Percentiles rank a stretch among this genome's conserved stretches.
Evolutionary conservation across 495 filamentous ascomycete species (phyloP).

Genomic region (Physcia stellaris): DNA sequence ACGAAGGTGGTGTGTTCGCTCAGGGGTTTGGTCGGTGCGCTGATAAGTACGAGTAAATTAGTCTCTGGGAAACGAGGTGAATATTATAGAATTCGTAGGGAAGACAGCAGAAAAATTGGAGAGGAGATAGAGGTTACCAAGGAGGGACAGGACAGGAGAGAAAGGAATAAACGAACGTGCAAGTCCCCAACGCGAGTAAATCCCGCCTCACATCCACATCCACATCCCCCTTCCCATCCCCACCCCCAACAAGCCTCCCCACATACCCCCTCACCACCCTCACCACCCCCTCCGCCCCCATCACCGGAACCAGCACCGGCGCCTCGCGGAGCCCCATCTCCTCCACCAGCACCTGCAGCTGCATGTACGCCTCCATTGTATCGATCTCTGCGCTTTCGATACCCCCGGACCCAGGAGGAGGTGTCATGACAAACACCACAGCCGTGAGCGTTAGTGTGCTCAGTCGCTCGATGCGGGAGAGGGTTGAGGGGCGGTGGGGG

Average conservation of each 20-base stretch:
- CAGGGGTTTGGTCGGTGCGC: constrained; percentile 15
- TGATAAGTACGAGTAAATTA: constrained; percentile 27
- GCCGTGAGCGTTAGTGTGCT: constrained; percentile 26
- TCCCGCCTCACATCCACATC: constrained; percentile 5
- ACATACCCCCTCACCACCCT: too few species aligned
- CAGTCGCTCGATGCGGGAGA: constrained; percentile 35
- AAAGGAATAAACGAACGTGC: constrained; percentile 8
- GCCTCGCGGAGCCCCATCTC: too few species aligned
- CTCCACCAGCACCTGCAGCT: constrained; percentile 24
- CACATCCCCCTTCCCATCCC: too few species aligned
- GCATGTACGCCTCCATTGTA: constrained; percentile 16
- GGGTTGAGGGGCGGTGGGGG: constrained; percentile 15
- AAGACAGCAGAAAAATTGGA: constrained; percentile 15
- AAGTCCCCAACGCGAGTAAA: constrained; percentile 3
- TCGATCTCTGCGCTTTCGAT: constrained; percentile 9
- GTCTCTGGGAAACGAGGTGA: constrained; percentile 12
- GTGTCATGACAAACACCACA: constrained; percentile 34
- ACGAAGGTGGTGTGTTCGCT: constrained; percentile 30
- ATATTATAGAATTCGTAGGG: constrained; percentile 3
- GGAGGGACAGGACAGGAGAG: constrained; percentile 1
- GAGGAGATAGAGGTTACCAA: constrained; percentile 24
- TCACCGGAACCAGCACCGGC: too few species aligned
- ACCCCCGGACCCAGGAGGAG: constrained; percentile 30
- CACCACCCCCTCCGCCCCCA: too few species aligned
- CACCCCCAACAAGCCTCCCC: too few species aligned